Evolutionary conservation across 2,329 filamentous ascomycete species (phyloP).

Genomic region (Rachicladosporium sp.): DNA sequence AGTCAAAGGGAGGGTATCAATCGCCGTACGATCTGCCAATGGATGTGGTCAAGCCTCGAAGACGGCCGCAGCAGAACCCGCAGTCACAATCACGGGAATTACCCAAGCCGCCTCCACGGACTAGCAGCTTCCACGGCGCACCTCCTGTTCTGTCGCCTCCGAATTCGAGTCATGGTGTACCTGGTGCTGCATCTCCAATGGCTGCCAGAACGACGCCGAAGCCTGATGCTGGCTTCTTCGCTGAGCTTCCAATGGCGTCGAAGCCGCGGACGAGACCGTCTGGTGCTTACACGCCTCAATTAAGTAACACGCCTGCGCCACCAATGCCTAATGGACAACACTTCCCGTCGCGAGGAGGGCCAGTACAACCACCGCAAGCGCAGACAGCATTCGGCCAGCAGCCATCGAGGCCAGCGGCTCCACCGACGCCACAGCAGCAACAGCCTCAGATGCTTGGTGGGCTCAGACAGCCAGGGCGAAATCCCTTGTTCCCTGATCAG

Average conservation of each 20-base stretch:
- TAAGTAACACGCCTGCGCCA: slow-evolving; percentile 7
- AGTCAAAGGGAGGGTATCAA: slow-evolving; percentile 79
- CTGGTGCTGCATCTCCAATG: slow-evolving; percentile 10
- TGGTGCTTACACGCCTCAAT: slow-evolving; percentile 17
- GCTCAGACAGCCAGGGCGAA: slow-evolving; percentile 29
- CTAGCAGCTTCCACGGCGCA: slow-evolving; percentile 41
- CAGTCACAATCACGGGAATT: slow-evolving; percentile 10
- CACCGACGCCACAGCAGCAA: slow-evolving; percentile 10
- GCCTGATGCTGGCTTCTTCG: slow-evolving; percentile 33
- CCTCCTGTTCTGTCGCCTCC: no score
- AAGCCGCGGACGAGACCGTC: slow-evolving; percentile 26
- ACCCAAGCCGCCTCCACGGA: slow-evolving; percentile 45
- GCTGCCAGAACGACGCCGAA: slow-evolving; percentile 14
- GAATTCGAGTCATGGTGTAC: slow-evolving; percentile 10
- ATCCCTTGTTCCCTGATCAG: slow-evolving; percentile 26
- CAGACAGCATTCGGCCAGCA: slow-evolving; percentile 5
- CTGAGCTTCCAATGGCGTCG: slow-evolving; percentile 32
- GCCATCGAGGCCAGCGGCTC: slow-evolving; percentile 7
- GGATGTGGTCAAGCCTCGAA: slow-evolving; percentile 63
- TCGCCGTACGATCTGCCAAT: slow-evolving; percentile 93
- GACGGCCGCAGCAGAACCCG: slow-evolving; percentile 38
- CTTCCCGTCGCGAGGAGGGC: no score
- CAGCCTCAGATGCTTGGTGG: slow-evolving; percentile 16
- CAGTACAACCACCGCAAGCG: slow-evolving; percentile 1
- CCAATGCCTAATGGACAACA: background rate